Evolutionary conservation across 169 alveolate genomes (phyloP).

Genomic region (Neospora caninum): DNA sequence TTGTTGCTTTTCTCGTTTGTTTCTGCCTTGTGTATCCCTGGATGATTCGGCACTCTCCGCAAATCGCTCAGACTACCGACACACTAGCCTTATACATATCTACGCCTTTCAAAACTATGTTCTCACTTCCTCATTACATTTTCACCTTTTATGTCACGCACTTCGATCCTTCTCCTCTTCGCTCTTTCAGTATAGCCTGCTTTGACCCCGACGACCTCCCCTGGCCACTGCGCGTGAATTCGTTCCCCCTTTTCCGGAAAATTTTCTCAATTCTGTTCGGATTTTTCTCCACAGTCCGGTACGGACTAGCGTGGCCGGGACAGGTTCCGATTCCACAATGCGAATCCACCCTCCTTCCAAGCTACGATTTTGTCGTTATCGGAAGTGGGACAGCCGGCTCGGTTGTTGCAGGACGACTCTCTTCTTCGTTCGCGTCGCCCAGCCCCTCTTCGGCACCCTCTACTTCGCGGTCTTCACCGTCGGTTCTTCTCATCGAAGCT

Average conservation of each 20-base stretch:
- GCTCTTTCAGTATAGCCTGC: slow-evolving; percentile 13
- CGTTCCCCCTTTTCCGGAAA: not conserved
- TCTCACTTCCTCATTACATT: not conserved
- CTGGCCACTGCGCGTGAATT: not conserved
- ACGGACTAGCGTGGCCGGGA: slow-evolving; percentile 15
- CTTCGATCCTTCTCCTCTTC: slow-evolving; percentile 1
- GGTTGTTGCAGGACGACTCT: slow-evolving; percentile 56
- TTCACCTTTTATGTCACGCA: slow-evolving; percentile 12
- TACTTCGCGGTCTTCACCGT: not conserved
- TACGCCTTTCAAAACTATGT: too few species aligned
- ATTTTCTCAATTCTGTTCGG: not conserved
- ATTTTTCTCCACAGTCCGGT: not conserved
- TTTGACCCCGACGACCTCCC: not conserved
- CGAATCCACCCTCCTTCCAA: not conserved
- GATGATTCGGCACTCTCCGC: too few species aligned
- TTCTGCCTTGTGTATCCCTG: not conserved
- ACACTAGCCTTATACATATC: too few species aligned
- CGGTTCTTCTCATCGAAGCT: slow-evolving; percentile 52
- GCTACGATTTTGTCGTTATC: slow-evolving; percentile 58
- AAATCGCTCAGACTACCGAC: too few species aligned
- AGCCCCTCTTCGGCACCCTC: not conserved
- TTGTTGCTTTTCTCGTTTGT: not conserved
- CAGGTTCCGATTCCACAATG: not conserved
- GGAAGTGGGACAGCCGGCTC: slow-evolving; percentile 67
- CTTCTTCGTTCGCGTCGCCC: not conserved